phyloP scores from a whole-genome alignment of 441 rosid species.

The Mallotus japonicus region DNA sequence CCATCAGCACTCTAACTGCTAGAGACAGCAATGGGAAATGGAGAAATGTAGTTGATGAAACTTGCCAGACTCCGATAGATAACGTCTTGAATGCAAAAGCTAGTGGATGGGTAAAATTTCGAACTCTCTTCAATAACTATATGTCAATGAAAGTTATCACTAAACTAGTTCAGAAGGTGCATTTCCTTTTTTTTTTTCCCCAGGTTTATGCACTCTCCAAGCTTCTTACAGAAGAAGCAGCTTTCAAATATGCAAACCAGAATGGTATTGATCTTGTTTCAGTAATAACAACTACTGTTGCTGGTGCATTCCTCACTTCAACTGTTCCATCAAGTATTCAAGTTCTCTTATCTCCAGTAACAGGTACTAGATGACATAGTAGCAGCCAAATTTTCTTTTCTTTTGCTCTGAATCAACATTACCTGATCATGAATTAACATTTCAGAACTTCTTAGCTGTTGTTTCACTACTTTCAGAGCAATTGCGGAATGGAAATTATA shows the following conservation, averaged over 20 bases:
- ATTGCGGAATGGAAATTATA: too few relatives aligned
- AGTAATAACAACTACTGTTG: slow-evolving; percentile 64
- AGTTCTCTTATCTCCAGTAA: slow-evolving; percentile 65
- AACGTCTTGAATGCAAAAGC: slow-evolving; percentile 57
- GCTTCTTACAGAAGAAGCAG: slow-evolving; percentile 67
- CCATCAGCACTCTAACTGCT: slow-evolving; percentile 76
- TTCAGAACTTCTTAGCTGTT: background rate
- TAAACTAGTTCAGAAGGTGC: background rate
- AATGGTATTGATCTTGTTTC: slow-evolving; percentile 67
- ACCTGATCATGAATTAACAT: background rate
- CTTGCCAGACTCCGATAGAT: slow-evolving; percentile 52
- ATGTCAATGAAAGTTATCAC: background rate
- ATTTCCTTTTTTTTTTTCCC: slow-evolving; percentile 5
- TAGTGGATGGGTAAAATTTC: slow-evolving; percentile 71
- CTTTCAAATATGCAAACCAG: slow-evolving; percentile 56
- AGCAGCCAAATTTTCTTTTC: too few relatives aligned
- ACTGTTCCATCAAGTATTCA: slow-evolving; percentile 66
- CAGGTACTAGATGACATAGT: slow-evolving; percentile 36
- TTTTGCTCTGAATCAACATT: too few relatives aligned
- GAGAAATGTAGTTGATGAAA: slow-evolving; percentile 61
- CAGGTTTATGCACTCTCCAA: slow-evolving; percentile 77
- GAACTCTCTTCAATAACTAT: background rate
- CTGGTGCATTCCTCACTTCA: slow-evolving; percentile 65
- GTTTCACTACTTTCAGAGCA: background rate
- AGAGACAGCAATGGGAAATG: slow-evolving; percentile 51